Base-by-base conservation (phyloP, 1,284 basidiomycete genomes). In the Pseudozyma tsukubaensis region DNA sequence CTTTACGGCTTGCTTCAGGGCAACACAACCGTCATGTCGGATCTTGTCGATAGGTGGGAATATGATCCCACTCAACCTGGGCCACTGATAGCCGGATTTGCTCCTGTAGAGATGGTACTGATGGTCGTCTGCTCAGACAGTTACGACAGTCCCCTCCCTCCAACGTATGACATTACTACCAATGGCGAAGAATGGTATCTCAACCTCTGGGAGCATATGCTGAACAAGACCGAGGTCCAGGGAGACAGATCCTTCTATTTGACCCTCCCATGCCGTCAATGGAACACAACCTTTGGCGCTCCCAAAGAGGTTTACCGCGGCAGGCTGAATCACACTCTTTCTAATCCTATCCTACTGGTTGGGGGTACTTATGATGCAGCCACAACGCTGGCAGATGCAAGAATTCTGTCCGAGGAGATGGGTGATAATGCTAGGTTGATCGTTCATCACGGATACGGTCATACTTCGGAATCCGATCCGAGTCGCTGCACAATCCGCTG, bases 81-180 rank as follows among this genome's bases (percentile, higher is more conserved):
- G 8, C 13, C 21, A 5, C 14, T 44, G 6, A 24, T 50, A 0
- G 35, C 42, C 8, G 37, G 4, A 29, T 58, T 53, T n/a, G 32
- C 50, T 9, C 62, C 59, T 9, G 65, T 59, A 48, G 74, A 76
- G 39, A 44, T 76, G 0, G 58, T 42, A 0, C 12, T 56, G 16
- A 50, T 72, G 5, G 74, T 76, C 21, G 59, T 76, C 55, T 76
- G 70, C 37, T 64, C 64, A 11, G 74, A 76, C 35, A 55, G 60
- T 39, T 72, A 57, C 60, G 61, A 72, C n/a, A 40, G 40, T 9
- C 62, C 59, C 1, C 39, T 61, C 0, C 66, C 66, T 1, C 1
- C 51, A 21, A 21, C 18, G 16, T 69, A 63, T 39, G 60, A 63
- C 16, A n/a, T 44, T 0, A 12, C 24, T n/a, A 63, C 47, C 47